Conservation (phyloP, 2,329 filamentous ascomycete genomes). For the Lachnellula hyalina region DNA sequence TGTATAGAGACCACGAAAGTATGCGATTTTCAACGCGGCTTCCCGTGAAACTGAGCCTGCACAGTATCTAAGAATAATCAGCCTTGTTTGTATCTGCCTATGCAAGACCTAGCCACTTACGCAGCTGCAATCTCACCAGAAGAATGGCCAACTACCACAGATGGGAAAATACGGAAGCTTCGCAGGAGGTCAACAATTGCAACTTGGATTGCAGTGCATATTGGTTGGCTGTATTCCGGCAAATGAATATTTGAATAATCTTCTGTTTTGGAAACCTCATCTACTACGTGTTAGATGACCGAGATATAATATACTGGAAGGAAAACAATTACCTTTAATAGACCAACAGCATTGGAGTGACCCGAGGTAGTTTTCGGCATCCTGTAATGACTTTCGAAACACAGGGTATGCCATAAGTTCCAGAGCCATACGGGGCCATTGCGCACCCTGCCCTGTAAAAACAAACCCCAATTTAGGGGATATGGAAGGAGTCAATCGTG, state of each 20-base stretch:
- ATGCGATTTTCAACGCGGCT: constrained; percentile 9
- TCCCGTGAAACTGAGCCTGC: constrained; percentile 16
- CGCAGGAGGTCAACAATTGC: constrained; percentile 20
- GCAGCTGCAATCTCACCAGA: constrained; percentile 34
- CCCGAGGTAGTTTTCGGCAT: no score
- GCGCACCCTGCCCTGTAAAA: constrained; percentile 29
- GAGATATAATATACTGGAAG: no score
- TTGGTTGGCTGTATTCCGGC: constrained; percentile 8
- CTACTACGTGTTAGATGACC: no score
- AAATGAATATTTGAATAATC: neutral
- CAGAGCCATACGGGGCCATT: constrained; percentile 27
- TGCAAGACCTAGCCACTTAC: neutral
- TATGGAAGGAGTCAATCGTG: constrained; percentile 1
- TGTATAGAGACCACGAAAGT: constrained; percentile 12
- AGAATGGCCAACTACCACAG: constrained; percentile 25
- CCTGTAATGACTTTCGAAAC: neutral
- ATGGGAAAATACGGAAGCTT: constrained; percentile 12
- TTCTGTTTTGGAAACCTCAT: no score
- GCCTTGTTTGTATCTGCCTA: neutral
- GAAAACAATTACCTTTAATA: neutral
- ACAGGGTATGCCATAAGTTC: constrained; percentile 12
- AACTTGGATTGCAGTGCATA: constrained; percentile 23
- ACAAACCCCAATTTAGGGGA: constrained; percentile 8
- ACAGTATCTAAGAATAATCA: constrained; percentile 17
- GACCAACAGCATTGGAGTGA: neutral